Evolutionary conservation across 2,329 filamentous ascomycete genomes (phyloP).

Genomic region (Atkinsonella hypoxylon): DNA sequence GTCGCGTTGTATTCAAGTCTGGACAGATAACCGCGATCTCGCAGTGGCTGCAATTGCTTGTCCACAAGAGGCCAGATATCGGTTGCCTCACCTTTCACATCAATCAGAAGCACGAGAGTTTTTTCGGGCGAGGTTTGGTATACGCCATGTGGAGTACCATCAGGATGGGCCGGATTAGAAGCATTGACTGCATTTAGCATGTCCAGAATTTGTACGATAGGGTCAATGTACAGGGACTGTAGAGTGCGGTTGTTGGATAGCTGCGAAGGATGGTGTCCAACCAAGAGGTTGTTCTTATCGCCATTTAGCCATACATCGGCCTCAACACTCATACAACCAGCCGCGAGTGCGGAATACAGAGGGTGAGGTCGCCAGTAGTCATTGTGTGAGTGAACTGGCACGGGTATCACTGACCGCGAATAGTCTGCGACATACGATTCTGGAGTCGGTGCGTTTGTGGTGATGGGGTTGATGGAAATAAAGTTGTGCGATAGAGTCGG

Average conservation of each 20-base stretch:
- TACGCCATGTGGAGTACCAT: constrained; percentile 38
- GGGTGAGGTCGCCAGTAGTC: constrained; percentile 55
- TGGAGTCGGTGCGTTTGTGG: not conserved
- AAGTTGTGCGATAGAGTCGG: constrained; percentile 5
- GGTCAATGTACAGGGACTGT: constrained; percentile 48
- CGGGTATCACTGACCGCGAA: constrained; percentile 23
- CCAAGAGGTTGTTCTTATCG: constrained; percentile 38
- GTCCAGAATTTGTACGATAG: constrained; percentile 47
- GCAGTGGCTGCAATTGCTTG: constrained; percentile 39
- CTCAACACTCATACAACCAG: constrained; percentile 51
- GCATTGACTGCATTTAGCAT: constrained; percentile 7
- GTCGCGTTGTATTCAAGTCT: constrained; percentile 32
- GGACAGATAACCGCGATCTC: constrained; percentile 43
- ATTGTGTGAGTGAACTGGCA: constrained; percentile 53
- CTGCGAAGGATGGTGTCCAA: constrained; percentile 44
- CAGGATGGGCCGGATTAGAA: constrained; percentile 15
- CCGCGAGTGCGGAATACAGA: constrained; percentile 47
- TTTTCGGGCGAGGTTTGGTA: constrained; percentile 40
- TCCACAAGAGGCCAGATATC: constrained; percentile 16
- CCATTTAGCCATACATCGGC: constrained; percentile 50
- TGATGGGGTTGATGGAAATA: constrained; percentile 5
- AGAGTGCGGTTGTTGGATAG: constrained; percentile 45
- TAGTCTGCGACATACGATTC: constrained; percentile 2
- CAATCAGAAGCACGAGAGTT: constrained; percentile 50
- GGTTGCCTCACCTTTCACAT: constrained; percentile 43